Evolutionary conservation across 305 asterid species (phyloP).

Genomic region (Fraxinus angustifolia): DNA sequence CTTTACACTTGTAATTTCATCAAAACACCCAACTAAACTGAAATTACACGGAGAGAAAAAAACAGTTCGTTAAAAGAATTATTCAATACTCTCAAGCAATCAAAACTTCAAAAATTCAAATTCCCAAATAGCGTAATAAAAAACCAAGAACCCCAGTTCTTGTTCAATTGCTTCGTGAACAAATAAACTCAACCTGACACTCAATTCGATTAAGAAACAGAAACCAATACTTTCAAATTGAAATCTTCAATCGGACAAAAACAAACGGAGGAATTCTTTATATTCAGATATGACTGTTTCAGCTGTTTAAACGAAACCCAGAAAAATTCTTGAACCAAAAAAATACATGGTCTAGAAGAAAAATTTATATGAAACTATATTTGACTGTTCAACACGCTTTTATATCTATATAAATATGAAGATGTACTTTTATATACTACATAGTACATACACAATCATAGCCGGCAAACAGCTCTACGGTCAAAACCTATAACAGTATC

Average conservation of each 20-base stretch:
- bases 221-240: background rate
- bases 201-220: slow-evolving; percentile 8
- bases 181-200: slow-evolving; percentile 19
- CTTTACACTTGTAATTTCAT: slow-evolving; percentile 23
- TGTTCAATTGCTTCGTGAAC: background rate
- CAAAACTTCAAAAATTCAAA: slow-evolving; percentile 18
- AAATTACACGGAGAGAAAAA: slow-evolving; percentile 10
- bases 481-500: slow-evolving; percentile 22
- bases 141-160: slow-evolving; percentile 20
- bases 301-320: slow-evolving; percentile 2
- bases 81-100: slow-evolving; percentile 21
- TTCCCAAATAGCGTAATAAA: slow-evolving; percentile 8
- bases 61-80: slow-evolving; percentile 22
- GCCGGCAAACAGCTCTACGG: slow-evolving; percentile 28
- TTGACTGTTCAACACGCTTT: slow-evolving; percentile 59
- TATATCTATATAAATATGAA: background rate
- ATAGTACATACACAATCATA: background rate
- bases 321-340: background rate
- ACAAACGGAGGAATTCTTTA: slow-evolving; percentile 7
- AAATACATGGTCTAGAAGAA: slow-evolving; percentile 10
- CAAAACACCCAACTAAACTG: slow-evolving; percentile 13
- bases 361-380: slow-evolving; percentile 8
- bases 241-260: background rate
- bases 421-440: background rate
- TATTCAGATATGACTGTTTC: slow-evolving; percentile 14